These are phyloP conservation scores for Leccinum rimulosum DNA, from an alignment of 768 basidiomycete species.

Conservation along the genomic window DNA sequence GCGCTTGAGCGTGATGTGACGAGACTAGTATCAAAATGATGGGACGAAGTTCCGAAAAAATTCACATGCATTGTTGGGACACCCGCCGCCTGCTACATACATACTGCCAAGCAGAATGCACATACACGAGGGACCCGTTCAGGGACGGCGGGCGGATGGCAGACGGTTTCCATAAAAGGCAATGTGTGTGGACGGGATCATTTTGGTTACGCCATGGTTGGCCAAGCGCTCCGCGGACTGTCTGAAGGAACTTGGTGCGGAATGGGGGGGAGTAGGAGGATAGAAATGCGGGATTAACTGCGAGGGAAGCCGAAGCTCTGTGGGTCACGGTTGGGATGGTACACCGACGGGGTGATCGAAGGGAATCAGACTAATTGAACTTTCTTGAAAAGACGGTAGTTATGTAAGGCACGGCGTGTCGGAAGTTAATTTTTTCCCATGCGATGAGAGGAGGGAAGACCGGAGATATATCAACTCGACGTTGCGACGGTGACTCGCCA, in stretches of 20 bases:
- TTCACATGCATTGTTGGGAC: conserved; percentile 19
- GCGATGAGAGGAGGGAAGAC: conserved; percentile 2
- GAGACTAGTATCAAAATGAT: neutral
- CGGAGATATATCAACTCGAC: conserved; percentile 28
- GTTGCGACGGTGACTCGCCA: conserved; percentile 24
- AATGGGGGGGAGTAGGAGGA: neutral
- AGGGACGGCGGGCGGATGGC: conserved; percentile 22
- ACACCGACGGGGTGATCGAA: conserved; percentile 2
- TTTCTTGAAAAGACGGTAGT: neutral
- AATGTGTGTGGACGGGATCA: conserved; percentile 9
- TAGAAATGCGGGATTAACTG: neutral
- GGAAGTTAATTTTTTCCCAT: conserved; percentile 25
- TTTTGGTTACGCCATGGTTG: neutral
- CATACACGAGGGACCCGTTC: conserved; percentile 20
- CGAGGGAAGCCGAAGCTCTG: conserved; percentile 9
- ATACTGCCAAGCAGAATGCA: neutral
- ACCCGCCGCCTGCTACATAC: neutral
- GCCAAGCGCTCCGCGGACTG: conserved; percentile 21
- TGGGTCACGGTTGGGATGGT: neutral
- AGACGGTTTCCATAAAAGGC: conserved; percentile 11
- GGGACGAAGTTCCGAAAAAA: neutral
- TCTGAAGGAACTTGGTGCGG: neutral
- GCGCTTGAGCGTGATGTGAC: neutral
- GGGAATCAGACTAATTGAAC: neutral
- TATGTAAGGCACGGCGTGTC: conserved; percentile 21